phyloP scores from a whole-genome alignment of 306 rosid species.

The Sophora flavescens region DNA sequence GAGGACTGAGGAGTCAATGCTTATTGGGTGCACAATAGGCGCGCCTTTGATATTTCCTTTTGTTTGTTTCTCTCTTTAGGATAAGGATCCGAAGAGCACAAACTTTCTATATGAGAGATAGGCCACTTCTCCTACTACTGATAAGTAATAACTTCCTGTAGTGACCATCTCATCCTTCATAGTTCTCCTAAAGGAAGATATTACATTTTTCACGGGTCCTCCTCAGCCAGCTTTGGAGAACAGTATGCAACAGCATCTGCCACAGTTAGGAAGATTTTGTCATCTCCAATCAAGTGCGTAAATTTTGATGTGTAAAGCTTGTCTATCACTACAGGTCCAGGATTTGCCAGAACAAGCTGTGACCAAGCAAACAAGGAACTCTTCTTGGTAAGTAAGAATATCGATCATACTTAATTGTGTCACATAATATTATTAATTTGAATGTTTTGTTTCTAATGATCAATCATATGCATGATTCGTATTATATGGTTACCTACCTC shows the following conservation, averaged over 20 bases:
- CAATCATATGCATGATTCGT: not conserved
- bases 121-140: conserved; percentile 22
- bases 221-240: conserved; percentile 69
- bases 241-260: conserved; percentile 82
- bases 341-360: conserved; percentile 94
- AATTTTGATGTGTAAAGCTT: conserved; percentile 75
- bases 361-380: not conserved
- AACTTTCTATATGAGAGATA: conserved; percentile 1
- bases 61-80: conserved; percentile 32
- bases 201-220: conserved; percentile 57
- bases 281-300: conserved; percentile 68
- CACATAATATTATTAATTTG: not conserved
- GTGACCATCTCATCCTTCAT: conserved; percentile 36
- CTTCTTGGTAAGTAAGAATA: conserved; percentile 57
- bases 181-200: not conserved
- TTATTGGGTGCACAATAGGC: conserved; percentile 40
- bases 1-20: not conserved
- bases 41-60: conserved; percentile 30
- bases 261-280: conserved; percentile 84
- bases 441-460: conserved; percentile 15
- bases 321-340: conserved; percentile 80
- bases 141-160: conserved; percentile 5
- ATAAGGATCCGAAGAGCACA: conserved; percentile 44
- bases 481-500: conserved; percentile 71
- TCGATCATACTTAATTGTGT: not conserved